These are phyloP conservation scores for Pichia manshurica DNA, from an alignment of 805 yeast genomes.

Conservation along the genomic window DNA sequence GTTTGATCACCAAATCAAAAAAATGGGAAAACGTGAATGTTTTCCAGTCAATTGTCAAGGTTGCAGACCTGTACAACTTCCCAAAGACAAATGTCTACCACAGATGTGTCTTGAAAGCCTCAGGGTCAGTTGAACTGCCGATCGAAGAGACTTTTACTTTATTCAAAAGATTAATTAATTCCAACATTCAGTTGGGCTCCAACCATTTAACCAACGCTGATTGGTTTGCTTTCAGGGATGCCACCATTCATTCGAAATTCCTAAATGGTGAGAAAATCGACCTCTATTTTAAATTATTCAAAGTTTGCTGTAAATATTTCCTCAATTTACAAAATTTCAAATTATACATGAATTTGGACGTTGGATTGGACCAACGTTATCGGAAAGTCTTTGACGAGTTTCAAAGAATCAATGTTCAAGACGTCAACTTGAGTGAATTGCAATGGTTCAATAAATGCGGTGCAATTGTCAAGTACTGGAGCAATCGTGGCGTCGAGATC, in stretches of 20 bases:
- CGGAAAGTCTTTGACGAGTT: slow-evolving; percentile 31
- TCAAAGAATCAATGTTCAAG: slow-evolving; percentile 30
- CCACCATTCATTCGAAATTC: slow-evolving; percentile 44
- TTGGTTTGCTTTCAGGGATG: slow-evolving; percentile 79
- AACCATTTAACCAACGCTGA: slow-evolving; percentile 69
- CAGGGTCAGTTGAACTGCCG: slow-evolving; percentile 53
- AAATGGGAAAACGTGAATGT: slow-evolving; percentile 61
- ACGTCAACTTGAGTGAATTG: slow-evolving; percentile 35
- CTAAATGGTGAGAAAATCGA: slow-evolving; percentile 39
- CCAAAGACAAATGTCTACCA: slow-evolving; percentile 62
- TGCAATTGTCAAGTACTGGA: slow-evolving; percentile 16
- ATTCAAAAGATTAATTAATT: slow-evolving; percentile 25
- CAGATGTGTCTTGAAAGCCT: slow-evolving; percentile 66
- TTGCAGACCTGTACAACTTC: slow-evolving; percentile 54
- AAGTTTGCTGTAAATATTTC: slow-evolving; percentile 43
- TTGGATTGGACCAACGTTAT: slow-evolving; percentile 35
- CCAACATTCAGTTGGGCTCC: slow-evolving; percentile 46
- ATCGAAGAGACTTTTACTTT: slow-evolving; percentile 44
- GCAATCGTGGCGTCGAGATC: slow-evolving; percentile 12
- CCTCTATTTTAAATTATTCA: slow-evolving; percentile 49
- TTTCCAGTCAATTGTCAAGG: slow-evolving; percentile 57
- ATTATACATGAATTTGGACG: slow-evolving; percentile 38
- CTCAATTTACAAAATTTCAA: slow-evolving; percentile 38
- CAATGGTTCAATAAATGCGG: slow-evolving; percentile 26
- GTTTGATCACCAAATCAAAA: slow-evolving; percentile 57